These are phyloP conservation scores for Komagataella mondaviorum DNA, from an alignment of 805 yeast genomes.

Conservation along the genomic window DNA sequence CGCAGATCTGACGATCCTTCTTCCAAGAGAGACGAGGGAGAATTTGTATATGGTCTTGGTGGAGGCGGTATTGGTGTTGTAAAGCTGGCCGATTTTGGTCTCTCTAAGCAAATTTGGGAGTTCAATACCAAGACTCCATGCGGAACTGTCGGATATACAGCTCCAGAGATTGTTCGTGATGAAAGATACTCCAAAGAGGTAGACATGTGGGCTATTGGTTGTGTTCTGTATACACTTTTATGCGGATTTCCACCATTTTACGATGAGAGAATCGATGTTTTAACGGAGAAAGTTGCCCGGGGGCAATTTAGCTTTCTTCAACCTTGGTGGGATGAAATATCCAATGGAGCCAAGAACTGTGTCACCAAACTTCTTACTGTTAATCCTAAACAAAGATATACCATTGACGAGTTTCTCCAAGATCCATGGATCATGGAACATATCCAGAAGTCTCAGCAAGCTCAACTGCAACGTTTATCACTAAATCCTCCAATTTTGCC, in stretches of 20 bases:
- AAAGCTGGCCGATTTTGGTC: constrained; percentile 90
- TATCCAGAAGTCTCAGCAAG: constrained; percentile 3
- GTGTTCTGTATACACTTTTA: constrained; percentile 82
- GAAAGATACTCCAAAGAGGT: constrained; percentile 87
- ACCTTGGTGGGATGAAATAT: constrained; percentile 88
- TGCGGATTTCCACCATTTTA: constrained; percentile 99
- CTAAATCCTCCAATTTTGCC: not conserved
- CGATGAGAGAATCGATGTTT: constrained; percentile 61
- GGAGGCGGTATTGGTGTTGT: constrained; percentile 88
- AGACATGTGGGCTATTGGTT: constrained; percentile 98
- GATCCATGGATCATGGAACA: constrained; percentile 61
- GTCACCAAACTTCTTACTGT: constrained; percentile 58
- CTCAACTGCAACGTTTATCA: not conserved
- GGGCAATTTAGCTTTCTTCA: constrained; percentile 66
- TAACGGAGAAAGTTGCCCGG: constrained; percentile 67
- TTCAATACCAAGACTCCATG: constrained; percentile 92
- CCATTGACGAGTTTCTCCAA: constrained; percentile 54
- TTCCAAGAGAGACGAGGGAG: constrained; percentile 77
- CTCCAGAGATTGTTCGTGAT: constrained; percentile 94
- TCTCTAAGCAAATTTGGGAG: constrained; percentile 83
- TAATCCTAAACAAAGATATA: constrained; percentile 53
- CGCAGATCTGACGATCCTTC: constrained; percentile 59
- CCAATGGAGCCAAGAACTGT: constrained; percentile 53
- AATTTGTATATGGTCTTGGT: constrained; percentile 65
- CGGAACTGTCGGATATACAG: constrained; percentile 97